phyloP scores from a whole-genome alignment of 805 yeast species.

The Saccharomycopsis olivae region DNA sequence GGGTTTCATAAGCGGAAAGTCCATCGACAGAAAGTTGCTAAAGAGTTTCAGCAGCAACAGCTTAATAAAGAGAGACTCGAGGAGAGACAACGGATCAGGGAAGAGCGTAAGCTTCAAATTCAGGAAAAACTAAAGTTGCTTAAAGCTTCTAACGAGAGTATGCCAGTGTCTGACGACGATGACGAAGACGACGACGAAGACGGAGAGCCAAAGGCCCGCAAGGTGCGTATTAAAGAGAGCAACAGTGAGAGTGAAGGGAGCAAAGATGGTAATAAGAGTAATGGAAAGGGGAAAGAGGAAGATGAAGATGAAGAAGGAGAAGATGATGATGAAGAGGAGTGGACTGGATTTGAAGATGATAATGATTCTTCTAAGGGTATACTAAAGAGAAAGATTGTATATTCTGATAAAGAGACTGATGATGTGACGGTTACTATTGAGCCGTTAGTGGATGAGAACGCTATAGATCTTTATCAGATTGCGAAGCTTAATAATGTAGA shows the following conservation, averaged over 20 bases:
- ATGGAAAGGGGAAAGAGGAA: slow-evolving; percentile 12
- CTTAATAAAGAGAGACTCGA: slow-evolving; percentile 63
- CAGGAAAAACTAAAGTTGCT: slow-evolving; percentile 40
- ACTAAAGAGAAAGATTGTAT: slow-evolving; percentile 16
- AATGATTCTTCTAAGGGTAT: slow-evolving; percentile 20
- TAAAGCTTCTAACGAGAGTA: slow-evolving; percentile 11
- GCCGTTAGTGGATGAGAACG: slow-evolving; percentile 35
- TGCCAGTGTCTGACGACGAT: slow-evolving; percentile 22
- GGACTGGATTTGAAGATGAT: slow-evolving; percentile 29
- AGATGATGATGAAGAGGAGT: slow-evolving; percentile 24
- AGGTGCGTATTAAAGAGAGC: too few relatives aligned
- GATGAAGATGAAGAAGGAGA: slow-evolving; percentile 20
- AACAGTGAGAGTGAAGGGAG: too few relatives aligned
- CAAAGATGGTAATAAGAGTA: slow-evolving; percentile 19
- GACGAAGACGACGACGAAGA: slow-evolving; percentile 21
- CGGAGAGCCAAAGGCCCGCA: slow-evolving; percentile 16
- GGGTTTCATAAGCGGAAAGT: slow-evolving; percentile 94
- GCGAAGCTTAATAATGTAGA: slow-evolving; percentile 67
- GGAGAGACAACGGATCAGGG: slow-evolving; percentile 58
- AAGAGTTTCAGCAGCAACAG: slow-evolving; percentile 63
- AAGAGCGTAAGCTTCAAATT: slow-evolving; percentile 57
- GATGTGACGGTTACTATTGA: slow-evolving; percentile 34
- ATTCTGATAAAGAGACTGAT: slow-evolving; percentile 21
- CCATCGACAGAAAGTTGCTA: slow-evolving; percentile 80
- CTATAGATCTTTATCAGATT: slow-evolving; percentile 46